phyloP scores from a whole-genome alignment of 345 rosid genomes.

The Eucalyptus caleyi region DNA sequence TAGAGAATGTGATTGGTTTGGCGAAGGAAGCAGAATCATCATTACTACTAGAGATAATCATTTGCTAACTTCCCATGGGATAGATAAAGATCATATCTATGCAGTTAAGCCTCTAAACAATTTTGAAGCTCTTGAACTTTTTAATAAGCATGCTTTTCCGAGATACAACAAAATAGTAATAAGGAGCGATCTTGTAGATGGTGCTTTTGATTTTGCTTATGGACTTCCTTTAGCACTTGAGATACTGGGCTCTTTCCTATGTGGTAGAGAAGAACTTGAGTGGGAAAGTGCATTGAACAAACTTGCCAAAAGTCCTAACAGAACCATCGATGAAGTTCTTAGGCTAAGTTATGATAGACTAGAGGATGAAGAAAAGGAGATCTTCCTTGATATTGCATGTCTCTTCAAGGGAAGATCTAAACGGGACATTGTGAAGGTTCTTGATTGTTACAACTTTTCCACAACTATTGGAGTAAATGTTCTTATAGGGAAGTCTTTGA shows the following conservation, averaged over 20 bases:
- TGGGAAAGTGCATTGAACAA: background rate
- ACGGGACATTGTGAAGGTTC: background rate
- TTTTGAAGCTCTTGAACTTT: background rate
- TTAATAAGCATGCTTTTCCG: background rate
- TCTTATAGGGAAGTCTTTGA: background rate
- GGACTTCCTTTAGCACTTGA: background rate
- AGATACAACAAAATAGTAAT: background rate
- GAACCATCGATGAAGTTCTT: background rate
- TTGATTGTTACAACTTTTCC: background rate
- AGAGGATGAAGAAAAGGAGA: background rate
- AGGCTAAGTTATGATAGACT: background rate
- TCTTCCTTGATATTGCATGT: background rate
- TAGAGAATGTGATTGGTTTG: background rate
- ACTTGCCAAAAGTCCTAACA: background rate
- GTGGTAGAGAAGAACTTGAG: background rate
- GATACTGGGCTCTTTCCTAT: background rate
- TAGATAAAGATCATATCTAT: background rate
- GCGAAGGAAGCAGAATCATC: background rate
- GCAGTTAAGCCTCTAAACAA: background rate
- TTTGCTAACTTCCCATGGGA: background rate
- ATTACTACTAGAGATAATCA: background rate
- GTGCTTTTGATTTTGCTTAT: background rate
- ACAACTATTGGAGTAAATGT: background rate
- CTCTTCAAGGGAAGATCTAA: background rate
- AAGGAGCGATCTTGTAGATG: background rate